Evolutionary conservation across 2,329 filamentous ascomycete species (phyloP), one percentile per base, ranked within the genome.

Genomic region (Cladophialophora psammophila): DNA sequence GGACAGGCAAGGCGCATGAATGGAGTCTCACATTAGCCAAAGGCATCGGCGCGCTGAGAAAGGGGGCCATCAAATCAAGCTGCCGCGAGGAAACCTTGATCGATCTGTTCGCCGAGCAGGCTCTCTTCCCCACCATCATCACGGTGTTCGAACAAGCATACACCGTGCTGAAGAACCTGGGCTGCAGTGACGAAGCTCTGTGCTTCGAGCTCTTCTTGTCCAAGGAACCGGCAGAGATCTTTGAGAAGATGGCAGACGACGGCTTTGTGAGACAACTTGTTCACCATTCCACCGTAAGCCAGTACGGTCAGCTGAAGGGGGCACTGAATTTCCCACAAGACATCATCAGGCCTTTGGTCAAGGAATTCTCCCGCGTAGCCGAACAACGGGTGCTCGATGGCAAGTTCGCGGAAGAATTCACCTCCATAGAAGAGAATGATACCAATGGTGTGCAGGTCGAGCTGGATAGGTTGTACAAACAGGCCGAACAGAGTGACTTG

Each of bases 301-400:
- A 73, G 63, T 73, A 73, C 50, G 71, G 71, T 12, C 71, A 73
- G 60, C 64, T 73, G n/a, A 72, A 69, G 36, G 70, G 71, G 1
- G 57, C 57, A 5, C 32, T 60, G 32, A 42, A 60, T 6, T 73
- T 48, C 78, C 75, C 64, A 72, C 73, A 5, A 74, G 69, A 26
- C 77, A 78, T 38, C 77, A 78, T 42, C 73, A 72, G 56, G 77
- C 76, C 9, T 73, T 73, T 59, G 78, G 76, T 5, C 78, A 80
- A 38, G 77, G 65, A 70, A 20, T 67, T 69, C 48, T 48, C 66
- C 53, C 53, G 65, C 1, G 67, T 68, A 26, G 67, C 68, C 48
- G 66, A 70, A 36, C 48, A 65, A 12, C 34, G 67, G 42, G 69
- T 70, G 18, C 50, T 70, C 32, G 63, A 60, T 34, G 67, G 68